Percentiles rank a stretch among this genome's conserved stretches.
Evolutionary conservation across 495 filamentous ascomycete species (phyloP).

Genomic region (Aeminium ludgeri): DNA sequence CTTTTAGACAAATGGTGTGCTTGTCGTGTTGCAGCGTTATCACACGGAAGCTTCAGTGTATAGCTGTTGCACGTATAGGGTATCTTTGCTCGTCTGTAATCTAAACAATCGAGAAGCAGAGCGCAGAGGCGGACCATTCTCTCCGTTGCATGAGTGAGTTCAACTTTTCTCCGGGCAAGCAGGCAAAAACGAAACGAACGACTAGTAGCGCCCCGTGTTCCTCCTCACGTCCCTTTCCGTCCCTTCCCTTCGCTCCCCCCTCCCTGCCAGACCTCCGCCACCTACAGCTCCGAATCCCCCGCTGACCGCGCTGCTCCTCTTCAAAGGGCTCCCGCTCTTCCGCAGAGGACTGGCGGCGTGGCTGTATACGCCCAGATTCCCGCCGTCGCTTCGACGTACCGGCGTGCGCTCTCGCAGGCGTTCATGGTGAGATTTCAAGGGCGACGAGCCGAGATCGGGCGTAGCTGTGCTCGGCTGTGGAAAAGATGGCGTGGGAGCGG

Average conservation of each 20-base stretch:
- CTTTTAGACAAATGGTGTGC: too few species aligned
- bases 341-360: constrained; percentile 69
- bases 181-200: constrained; percentile 8
- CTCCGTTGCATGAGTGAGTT: too few species aligned
- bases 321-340: constrained; percentile 31
- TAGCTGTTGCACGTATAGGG: too few species aligned
- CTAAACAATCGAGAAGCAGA: too few species aligned
- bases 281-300: constrained; percentile 16
- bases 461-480: constrained; percentile 17
- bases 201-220: constrained; percentile 13
- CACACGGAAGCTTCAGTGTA: too few species aligned
- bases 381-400: constrained; percentile 41
- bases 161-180: not conserved
- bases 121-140: too few species aligned
- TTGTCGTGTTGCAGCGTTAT: too few species aligned
- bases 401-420: constrained; percentile 17
- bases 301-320: not conserved
- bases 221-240: not conserved
- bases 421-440: constrained; percentile 27
- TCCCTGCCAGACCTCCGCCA: constrained; percentile 15
- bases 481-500: constrained; percentile 19
- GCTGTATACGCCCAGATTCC: constrained; percentile 61
- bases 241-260: not conserved
- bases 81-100: too few species aligned
- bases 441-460: constrained; percentile 33